Percentiles rank a stretch among this genome's conserved stretches.
These are phyloP conservation scores for Aureobasidium leucospermi DNA, from an alignment of 2,329 filamentous ascomycete species.

Conservation along the genomic window DNA sequence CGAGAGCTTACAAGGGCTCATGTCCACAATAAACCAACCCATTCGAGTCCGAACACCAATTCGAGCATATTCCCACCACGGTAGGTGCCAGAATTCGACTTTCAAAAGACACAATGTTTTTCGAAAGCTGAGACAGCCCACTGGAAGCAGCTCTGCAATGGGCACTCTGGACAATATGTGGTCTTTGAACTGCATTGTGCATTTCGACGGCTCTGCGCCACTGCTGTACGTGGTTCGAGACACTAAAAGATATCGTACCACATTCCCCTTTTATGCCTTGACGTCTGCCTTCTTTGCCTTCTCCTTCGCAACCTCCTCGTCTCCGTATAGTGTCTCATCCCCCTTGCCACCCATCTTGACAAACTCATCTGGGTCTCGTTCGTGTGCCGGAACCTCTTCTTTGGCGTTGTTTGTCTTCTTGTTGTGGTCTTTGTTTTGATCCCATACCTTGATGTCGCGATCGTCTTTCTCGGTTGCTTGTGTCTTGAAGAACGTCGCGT, in stretches of 20 bases:
- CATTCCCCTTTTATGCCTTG: constrained; percentile 13
- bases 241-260: background rate
- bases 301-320: constrained; percentile 39
- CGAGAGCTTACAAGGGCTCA: too few species aligned
- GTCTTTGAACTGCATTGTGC: too few species aligned
- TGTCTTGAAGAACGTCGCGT: constrained; percentile 56
- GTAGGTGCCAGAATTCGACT: too few species aligned
- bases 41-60: too few species aligned
- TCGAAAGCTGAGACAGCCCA: too few species aligned
- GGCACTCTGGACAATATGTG: too few species aligned
- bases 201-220: too few species aligned
- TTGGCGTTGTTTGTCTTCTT: constrained; percentile 14
- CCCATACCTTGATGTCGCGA: constrained; percentile 62
- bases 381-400: constrained; percentile 37
- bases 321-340: constrained; percentile 67
- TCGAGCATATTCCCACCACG: too few species aligned
- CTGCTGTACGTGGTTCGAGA: too few species aligned
- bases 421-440: constrained; percentile 55
- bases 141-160: too few species aligned
- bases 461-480: constrained; percentile 47
- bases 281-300: background rate
- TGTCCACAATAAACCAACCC: too few species aligned
- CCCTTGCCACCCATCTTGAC: constrained; percentile 79
- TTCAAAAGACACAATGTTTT: too few species aligned
- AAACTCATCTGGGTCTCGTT: constrained; percentile 65